Conservation (phyloP, 2,329 filamentous ascomycete genomes). For the Cladophialophora bantiana region DNA sequence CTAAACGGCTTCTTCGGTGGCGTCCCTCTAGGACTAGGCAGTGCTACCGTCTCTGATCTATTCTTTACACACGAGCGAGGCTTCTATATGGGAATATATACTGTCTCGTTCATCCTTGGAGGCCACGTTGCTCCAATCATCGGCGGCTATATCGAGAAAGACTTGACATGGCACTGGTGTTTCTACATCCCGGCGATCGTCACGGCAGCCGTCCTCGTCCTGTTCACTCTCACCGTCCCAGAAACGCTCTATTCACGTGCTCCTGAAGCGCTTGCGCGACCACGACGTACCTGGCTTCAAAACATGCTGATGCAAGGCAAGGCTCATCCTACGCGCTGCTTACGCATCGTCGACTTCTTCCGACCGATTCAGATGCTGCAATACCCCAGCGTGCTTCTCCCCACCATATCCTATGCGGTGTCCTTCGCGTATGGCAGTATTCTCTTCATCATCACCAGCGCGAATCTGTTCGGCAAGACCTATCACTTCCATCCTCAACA, state of each 20-base stretch:
- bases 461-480: neutral
- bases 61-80: slow-evolving; percentile 13
- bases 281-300: neutral
- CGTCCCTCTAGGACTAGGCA: slow-evolving; percentile 14
- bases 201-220: slow-evolving; percentile 1
- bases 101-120: slow-evolving; percentile 12
- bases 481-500: slow-evolving; percentile 14
- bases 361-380: slow-evolving; percentile 12
- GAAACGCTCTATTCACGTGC: slow-evolving; percentile 14
- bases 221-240: slow-evolving; percentile 2
- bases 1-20: slow-evolving; percentile 7
- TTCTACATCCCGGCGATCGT: slow-evolving; percentile 11
- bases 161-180: slow-evolving; percentile 16
- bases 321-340: slow-evolving; percentile 2
- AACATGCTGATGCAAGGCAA: slow-evolving; percentile 7
- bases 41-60: slow-evolving; percentile 11
- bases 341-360: slow-evolving; percentile 9
- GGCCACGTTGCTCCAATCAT: slow-evolving; percentile 13
- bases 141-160: slow-evolving; percentile 10
- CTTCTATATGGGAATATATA: slow-evolving; percentile 16
- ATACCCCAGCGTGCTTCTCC: slow-evolving; percentile 12
- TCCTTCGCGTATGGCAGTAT: slow-evolving; percentile 13
- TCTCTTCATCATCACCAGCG: slow-evolving; percentile 8
- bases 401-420: slow-evolving; percentile 11
- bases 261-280: slow-evolving; percentile 3